Evolutionary conservation across 2,329 filamentous ascomycete genomes (phyloP).

Genomic region (Balansia obtecta): DNA sequence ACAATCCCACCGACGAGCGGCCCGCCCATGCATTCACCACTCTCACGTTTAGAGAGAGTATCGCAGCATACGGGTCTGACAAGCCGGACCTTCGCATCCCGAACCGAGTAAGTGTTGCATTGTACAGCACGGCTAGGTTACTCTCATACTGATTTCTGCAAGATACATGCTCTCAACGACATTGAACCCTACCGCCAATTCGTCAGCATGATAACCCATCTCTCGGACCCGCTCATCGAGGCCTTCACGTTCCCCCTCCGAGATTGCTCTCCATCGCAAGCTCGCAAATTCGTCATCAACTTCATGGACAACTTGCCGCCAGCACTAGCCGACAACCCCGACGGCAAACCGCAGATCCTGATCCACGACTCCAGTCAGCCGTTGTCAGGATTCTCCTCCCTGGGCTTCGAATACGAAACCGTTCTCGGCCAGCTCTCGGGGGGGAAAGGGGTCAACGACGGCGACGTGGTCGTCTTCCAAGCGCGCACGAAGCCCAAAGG

Average conservation of each 20-base stretch:
- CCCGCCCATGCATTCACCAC: slow-evolving; percentile 21
- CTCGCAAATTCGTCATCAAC: slow-evolving; percentile 47
- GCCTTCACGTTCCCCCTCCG: slow-evolving; percentile 54
- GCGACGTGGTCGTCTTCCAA: slow-evolving; percentile 73
- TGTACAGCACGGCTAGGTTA: not conserved
- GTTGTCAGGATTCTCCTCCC: slow-evolving; percentile 60
- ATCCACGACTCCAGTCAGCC: slow-evolving; percentile 64
- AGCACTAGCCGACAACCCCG: slow-evolving; percentile 52
- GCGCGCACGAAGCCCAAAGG: slow-evolving; percentile 57
- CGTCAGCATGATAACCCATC: slow-evolving; percentile 58
- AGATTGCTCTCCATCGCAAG: slow-evolving; percentile 36
- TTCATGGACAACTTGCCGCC: slow-evolving; percentile 57
- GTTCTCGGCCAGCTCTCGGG: slow-evolving; percentile 24
- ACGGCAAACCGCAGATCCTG: slow-evolving; percentile 71
- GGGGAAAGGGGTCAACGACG: slow-evolving; percentile 37
- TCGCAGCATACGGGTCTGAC: slow-evolving; percentile 72
- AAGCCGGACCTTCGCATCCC: slow-evolving; percentile 81
- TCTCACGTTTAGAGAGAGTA: slow-evolving; percentile 36
- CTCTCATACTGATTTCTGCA: slow-evolving; percentile 11
- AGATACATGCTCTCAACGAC: slow-evolving; percentile 55
- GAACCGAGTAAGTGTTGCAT: slow-evolving; percentile 37
- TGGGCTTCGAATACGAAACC: slow-evolving; percentile 56
- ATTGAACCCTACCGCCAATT: slow-evolving; percentile 47
- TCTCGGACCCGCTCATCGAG: slow-evolving; percentile 61
- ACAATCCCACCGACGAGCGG: slow-evolving; percentile 8